These are phyloP conservation scores for Mrakia gelida DNA, from an alignment of 768 basidiomycete species.

Conservation along the genomic window DNA sequence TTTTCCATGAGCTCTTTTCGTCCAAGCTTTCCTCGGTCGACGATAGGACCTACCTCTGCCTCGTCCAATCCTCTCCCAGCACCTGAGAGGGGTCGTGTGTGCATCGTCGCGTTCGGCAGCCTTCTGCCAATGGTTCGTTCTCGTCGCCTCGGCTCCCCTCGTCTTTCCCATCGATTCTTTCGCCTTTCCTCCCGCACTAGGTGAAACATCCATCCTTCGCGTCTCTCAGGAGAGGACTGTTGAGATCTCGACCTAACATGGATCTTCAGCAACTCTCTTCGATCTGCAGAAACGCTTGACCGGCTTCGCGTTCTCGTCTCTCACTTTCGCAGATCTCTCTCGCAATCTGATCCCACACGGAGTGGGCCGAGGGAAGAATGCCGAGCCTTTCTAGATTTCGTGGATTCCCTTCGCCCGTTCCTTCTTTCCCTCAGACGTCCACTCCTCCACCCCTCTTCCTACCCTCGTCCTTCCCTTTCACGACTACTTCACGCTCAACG, in stretches of 20 bases:
- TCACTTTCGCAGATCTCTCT: too few species aligned
- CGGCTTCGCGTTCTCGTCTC: too few species aligned
- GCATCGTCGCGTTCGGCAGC: too few species aligned
- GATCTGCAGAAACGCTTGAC: too few species aligned
- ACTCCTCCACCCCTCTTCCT: background rate
- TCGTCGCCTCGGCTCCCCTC: background rate
- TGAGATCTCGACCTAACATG: too few species aligned
- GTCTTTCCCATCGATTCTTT: slow-evolving; percentile 41
- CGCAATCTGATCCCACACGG: too few species aligned
- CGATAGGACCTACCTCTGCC: background rate
- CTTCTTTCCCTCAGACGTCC: background rate
- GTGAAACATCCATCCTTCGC: too few species aligned
- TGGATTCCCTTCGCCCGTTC: background rate
- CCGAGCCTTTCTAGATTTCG: background rate
- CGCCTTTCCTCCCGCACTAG: background rate
- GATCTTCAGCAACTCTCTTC: too few species aligned
- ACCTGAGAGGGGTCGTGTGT: too few species aligned
- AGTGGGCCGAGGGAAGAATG: background rate
- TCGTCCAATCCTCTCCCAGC: background rate
- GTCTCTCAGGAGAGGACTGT: too few species aligned
- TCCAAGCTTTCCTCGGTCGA: too few species aligned
- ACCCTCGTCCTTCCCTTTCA: background rate
- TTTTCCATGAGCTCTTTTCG: too few species aligned
- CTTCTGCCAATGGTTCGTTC: background rate
- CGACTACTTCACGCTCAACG: background rate